Percentiles rank a stretch among this genome's conserved stretches.
These are phyloP conservation scores for Pleurotus cornucopiae DNA, from an alignment of 768 basidiomycete species.

Conservation along the genomic window DNA sequence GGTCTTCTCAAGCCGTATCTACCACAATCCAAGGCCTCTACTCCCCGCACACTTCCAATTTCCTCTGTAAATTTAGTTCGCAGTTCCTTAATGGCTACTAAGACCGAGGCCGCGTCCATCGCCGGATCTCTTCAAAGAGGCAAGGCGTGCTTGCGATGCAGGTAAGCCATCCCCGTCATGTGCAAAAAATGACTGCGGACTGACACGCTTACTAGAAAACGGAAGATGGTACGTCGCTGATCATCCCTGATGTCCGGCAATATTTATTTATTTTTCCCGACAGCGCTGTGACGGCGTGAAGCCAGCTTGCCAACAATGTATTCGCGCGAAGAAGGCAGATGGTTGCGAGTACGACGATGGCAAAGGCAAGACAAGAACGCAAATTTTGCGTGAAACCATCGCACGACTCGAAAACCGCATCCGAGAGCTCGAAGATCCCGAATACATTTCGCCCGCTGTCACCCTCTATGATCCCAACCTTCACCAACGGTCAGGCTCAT, in stretches of 20 bases:
- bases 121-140: conserved; percentile 54
- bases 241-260: conserved; percentile 1
- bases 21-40: conserved; percentile 3
- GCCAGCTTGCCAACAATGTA: conserved; percentile 77
- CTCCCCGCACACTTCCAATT: conserved; percentile 8
- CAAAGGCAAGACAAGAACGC: conserved; percentile 78
- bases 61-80: conserved; percentile 28
- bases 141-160: conserved; percentile 71
- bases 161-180: conserved; percentile 32
- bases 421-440: conserved; percentile 72
- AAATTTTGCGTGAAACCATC: conserved; percentile 75
- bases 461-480: conserved; percentile 67
- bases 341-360: conserved; percentile 82
- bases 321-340: conserved; percentile 71
- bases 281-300: conserved; percentile 77
- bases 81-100: conserved; percentile 46
- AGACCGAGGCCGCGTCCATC: conserved; percentile 31
- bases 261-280: conserved; percentile 13
- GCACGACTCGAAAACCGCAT: conserved; percentile 67
- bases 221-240: conserved; percentile 54
- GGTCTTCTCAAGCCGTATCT: conserved; percentile 14
- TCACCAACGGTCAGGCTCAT: conserved; percentile 48
- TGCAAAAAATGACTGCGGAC: conserved; percentile 10
- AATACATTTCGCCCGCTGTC: conserved; percentile 64
- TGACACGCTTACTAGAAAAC: conserved; percentile 40